Base-by-base conservation (phyloP, 768 basidiomycete genomes). In the Russula foetens region DNA sequence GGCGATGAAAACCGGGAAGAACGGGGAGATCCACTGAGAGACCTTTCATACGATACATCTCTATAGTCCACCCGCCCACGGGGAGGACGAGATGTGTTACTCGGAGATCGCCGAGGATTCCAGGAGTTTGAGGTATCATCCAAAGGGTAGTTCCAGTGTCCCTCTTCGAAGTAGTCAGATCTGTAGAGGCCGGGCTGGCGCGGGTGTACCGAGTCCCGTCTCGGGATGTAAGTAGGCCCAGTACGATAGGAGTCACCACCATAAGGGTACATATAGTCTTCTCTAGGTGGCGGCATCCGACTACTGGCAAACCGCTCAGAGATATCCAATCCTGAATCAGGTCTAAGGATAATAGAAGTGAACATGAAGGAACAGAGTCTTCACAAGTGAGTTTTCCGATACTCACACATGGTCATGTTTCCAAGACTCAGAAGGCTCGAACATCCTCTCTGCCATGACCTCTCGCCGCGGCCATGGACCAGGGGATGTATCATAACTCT, bases 401-500 rank as follows among this genome's bases (percentile, higher is more conserved):
- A 57, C 49, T 64, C 44, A 50, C 54, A 53, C 61, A 53, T 48
- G 54, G n/a, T 58, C 61, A 44, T 62, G 44, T 38, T 58, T 57
- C 88, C 88, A 89, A 33, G 75, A 72, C 21, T 86, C 84, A 35
- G 85, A 86, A 33, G 88, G 86, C 68, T 90, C 88, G 67, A 89
- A 84, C 76, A 84, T 81, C 64, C 85, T 77, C 60, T 79, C 74
- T 14, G 77, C 74, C 49, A 75, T 71, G 59, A 69, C 71, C 59
- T 77, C 77, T 53, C 75, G 73, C 26, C 61, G 45, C 24, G 51
- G 23, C 51, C 58, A 71, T 69, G 47, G 43, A 67, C 63, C 72
- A 71, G 53, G 33, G n/a, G 58, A 69, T 68, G 72, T 69, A 62
- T 7, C 49, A 24, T 56, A 55, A 35, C 23, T 47, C 69, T 55